These are phyloP conservation scores for Penicillium cataractarum DNA, from an alignment of 495 filamentous ascomycete genomes.

Conservation along the genomic window DNA sequence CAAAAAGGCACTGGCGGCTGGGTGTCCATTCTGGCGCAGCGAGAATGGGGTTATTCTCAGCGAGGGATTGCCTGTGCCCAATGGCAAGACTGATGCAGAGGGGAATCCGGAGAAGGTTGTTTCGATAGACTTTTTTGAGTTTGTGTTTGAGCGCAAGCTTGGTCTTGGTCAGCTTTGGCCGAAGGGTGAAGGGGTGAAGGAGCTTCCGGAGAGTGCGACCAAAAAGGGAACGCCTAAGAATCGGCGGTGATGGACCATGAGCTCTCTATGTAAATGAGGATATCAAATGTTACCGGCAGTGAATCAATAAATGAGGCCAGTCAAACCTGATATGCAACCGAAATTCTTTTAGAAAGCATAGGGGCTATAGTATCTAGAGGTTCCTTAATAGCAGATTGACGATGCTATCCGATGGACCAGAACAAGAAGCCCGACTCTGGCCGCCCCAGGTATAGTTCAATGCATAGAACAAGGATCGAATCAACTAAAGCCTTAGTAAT, in stretches of 20 bases:
- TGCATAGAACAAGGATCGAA: too few species aligned
- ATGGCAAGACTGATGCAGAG: slow-evolving; percentile 14
- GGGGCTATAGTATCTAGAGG: too few species aligned
- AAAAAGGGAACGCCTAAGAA: slow-evolving; percentile 41
- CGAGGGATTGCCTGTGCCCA: slow-evolving; percentile 41
- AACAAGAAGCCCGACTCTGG: too few species aligned
- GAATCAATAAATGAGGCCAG: too few species aligned
- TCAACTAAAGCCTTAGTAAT: too few species aligned
- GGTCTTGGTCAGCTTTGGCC: slow-evolving; percentile 68
- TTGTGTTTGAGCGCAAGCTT: slow-evolving; percentile 59
- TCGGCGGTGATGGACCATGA: slow-evolving; percentile 15
- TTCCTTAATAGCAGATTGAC: too few species aligned
- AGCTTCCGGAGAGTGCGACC: slow-evolving; percentile 43
- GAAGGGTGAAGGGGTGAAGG: slow-evolving; percentile 60
- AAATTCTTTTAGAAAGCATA: too few species aligned
- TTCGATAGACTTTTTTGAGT: slow-evolving; percentile 46
- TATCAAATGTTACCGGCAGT: not conserved
- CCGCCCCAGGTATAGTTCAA: too few species aligned
- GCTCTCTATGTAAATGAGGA: not conserved
- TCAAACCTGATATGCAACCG: too few species aligned
- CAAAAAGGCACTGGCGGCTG: slow-evolving; percentile 60
- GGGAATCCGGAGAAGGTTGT: slow-evolving; percentile 36
- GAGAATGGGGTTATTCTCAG: slow-evolving; percentile 77
- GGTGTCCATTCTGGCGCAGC: slow-evolving; percentile 80
- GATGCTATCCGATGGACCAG: too few species aligned